Percentiles rank a stretch among this genome's conserved stretches.
Conservation (phyloP, 805 yeast genomes). For the Wickerhamomyces queroliae region DNA sequence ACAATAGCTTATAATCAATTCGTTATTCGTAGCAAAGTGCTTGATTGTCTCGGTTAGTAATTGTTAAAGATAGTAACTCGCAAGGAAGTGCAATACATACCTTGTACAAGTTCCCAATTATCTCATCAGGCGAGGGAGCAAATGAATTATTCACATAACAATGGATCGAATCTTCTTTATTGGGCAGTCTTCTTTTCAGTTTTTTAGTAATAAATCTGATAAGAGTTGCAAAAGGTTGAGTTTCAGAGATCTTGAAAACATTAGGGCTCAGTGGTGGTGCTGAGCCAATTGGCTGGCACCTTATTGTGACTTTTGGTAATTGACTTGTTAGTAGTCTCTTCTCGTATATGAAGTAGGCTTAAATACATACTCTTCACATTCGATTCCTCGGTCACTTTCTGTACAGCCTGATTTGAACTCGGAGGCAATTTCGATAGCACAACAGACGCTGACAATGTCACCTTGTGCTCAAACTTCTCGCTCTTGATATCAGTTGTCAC, state of each 20-base stretch:
- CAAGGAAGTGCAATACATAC: slow-evolving; percentile 3
- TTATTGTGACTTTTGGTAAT: slow-evolving; percentile 39
- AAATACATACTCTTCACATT: slow-evolving; percentile 7
- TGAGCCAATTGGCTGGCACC: slow-evolving; percentile 60
- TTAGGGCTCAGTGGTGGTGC: slow-evolving; percentile 43
- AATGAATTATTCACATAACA: slow-evolving; percentile 42
- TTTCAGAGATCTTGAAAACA: slow-evolving; percentile 41
- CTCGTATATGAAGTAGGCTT: too few relatives aligned
- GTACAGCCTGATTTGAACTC: slow-evolving; percentile 10
- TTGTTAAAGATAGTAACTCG: neutral
- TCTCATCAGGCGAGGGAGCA: slow-evolving; percentile 40
- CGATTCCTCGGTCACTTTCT: slow-evolving; percentile 8
- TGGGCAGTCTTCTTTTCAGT: slow-evolving; percentile 21
- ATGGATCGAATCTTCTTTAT: slow-evolving; percentile 21
- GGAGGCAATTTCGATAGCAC: slow-evolving; percentile 16
- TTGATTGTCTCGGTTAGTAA: slow-evolving; percentile 1
- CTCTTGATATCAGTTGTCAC: slow-evolving; percentile 12
- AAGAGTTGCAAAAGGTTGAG: slow-evolving; percentile 41
- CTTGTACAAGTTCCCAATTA: slow-evolving; percentile 30
- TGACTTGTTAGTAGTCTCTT: neutral
- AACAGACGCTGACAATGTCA: slow-evolving; percentile 19
- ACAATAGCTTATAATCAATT: slow-evolving; percentile 39
- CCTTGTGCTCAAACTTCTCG: slow-evolving; percentile 13
- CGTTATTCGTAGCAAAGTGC: slow-evolving; percentile 31
- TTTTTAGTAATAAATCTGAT: slow-evolving; percentile 38